These are phyloP conservation scores for Acorus calamus DNA, from an alignment of 106 monocot species.

Conservation along the genomic window DNA sequence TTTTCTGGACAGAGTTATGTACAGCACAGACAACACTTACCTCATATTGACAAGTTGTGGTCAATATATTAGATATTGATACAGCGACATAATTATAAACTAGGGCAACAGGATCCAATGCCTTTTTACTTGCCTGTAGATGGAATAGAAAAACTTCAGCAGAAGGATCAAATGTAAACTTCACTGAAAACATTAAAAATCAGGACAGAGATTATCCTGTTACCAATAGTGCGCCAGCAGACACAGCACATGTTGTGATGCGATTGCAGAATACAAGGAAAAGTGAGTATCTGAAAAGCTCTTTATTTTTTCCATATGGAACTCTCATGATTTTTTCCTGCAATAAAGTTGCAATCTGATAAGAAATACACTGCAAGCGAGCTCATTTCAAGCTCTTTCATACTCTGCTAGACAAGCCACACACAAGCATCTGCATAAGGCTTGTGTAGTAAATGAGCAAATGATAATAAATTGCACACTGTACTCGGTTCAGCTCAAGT, in stretches of 20 bases:
- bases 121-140: constrained; percentile 64
- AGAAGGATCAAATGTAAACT: not conserved
- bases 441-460: too few species aligned
- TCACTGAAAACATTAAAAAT: not conserved
- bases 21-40: constrained; percentile 11
- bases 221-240: constrained; percentile 74
- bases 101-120: constrained; percentile 79
- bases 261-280: constrained; percentile 98
- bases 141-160: not conserved
- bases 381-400: too few species aligned
- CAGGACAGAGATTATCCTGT: not conserved
- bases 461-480: too few species aligned
- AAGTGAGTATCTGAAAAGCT: constrained; percentile 75
- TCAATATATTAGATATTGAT: constrained; percentile 89
- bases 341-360: constrained; percentile 7
- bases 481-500: too few species aligned
- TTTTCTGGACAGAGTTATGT: not conserved
- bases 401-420: too few species aligned
- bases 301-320: constrained; percentile 83
- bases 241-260: constrained; percentile 65
- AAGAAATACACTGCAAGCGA: not conserved
- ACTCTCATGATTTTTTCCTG: constrained; percentile 98
- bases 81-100: constrained; percentile 67
- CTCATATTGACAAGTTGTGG: constrained; percentile 98
- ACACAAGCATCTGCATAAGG: too few species aligned